A percentile compares a stretch with the other conserved stretches of the same genome.
These are phyloP conservation scores for Calonectria ilicicola DNA, from an alignment of 2,329 filamentous ascomycete genomes.

Conservation along the genomic window DNA sequence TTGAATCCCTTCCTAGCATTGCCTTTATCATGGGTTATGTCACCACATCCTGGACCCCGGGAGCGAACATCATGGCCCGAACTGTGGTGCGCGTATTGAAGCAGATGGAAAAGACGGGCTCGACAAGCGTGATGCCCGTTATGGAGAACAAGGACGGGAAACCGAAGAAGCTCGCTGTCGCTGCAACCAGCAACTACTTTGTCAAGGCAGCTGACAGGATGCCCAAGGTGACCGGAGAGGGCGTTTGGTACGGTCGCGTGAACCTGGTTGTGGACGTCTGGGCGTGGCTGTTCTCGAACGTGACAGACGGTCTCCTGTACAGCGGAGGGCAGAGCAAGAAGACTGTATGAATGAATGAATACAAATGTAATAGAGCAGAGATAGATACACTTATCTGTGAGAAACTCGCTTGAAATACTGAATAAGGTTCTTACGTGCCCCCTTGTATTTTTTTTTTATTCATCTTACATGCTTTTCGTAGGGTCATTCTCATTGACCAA, in stretches of 20 bases:
- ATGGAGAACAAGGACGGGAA: slow-evolving; percentile 43
- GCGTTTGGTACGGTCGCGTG: slow-evolving; percentile 51
- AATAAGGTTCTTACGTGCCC: not conserved
- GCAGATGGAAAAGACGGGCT: slow-evolving; percentile 61
- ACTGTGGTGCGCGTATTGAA: slow-evolving; percentile 64
- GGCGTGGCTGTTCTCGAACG: slow-evolving; percentile 45
- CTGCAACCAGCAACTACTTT: slow-evolving; percentile 50
- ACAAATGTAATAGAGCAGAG: not conserved
- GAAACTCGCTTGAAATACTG: not conserved
- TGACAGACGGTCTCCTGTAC: slow-evolving; percentile 49
- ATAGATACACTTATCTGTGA: not conserved
- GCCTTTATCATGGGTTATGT: slow-evolving; percentile 74
- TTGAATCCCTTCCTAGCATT: slow-evolving; percentile 75
- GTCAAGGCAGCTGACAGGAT: slow-evolving; percentile 50
- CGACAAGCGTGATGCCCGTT: slow-evolving; percentile 59
- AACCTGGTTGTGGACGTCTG: slow-evolving; percentile 46
- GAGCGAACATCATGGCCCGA: slow-evolving; percentile 65
- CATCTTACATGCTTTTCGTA: not conserved
- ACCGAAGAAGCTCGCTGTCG: slow-evolving; percentile 41
- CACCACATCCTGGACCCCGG: slow-evolving; percentile 75
- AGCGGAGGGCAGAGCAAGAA: slow-evolving; percentile 40
- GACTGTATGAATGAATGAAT: slow-evolving; percentile 19
- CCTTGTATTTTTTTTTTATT: too few species aligned
- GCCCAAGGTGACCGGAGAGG: slow-evolving; percentile 50
- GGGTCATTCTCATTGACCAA: not conserved